Base-by-base conservation (phyloP, 148 eudicot species). In the Rhododendron vialii region DNA sequence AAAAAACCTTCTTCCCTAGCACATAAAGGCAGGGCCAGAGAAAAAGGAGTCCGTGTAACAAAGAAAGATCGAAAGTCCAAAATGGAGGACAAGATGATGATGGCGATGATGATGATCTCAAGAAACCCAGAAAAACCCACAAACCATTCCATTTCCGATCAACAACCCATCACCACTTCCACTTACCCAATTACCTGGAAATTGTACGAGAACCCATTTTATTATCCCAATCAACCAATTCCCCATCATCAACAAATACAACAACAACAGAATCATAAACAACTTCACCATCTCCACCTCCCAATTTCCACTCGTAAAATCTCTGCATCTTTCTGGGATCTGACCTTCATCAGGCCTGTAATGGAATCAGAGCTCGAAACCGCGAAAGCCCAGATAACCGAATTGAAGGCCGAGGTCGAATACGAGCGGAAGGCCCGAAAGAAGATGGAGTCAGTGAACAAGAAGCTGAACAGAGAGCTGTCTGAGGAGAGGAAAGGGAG, bases 181-280 rank as follows among this genome's bases (percentile, higher is more conserved):
- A 81, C 92, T 81, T 84, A 79, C 87, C 91, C 95, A 90, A 91
- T 71, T 71, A 11, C 90, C 89, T 95, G 98, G 98, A 95, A 93
- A 81, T 86, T 92, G 65, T 95, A 95, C 88, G 90, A 92, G 38
- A 95, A 95, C 86, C 98, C 98, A 65, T 91, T 90, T 89, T 95
- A 90, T 86, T 83, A 57, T 48, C 75, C 90, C 76, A 86, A 85
- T 8, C 87, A 87, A 48, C 86, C 83, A 63, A 80, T 80, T 18
- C 59, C 82, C 73, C 88, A 87, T 43, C 87, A 88, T 74, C 59
- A 71, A 1, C 83, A 55, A 2, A 67, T 85, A 55, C 90, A 89
- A 59, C 78, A 73, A 17, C 80, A 75, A 0, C 73, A 85, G 61
- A 82, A 55, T 18, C 78, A 71, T 2, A 83, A 87, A 69, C 90